A percentile compares a stretch with the other conserved stretches of the same genome.
Evolutionary conservation across 2,329 filamentous ascomycete genomes (phyloP).

Genomic region (Microcyclosporella mali): DNA sequence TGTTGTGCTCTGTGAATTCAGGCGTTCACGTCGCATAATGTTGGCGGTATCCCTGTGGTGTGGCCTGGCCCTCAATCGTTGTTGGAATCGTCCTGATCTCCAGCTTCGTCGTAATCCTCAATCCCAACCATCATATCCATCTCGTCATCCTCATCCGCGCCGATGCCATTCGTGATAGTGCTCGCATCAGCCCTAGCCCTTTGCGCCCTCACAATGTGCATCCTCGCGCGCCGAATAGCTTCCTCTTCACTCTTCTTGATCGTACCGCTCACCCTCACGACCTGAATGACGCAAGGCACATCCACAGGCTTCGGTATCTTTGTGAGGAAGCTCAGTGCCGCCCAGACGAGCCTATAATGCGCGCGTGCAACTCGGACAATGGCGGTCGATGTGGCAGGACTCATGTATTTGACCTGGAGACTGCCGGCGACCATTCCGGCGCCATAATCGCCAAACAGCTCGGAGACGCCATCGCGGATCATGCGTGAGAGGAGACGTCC

Average conservation of each 20-base stretch:
- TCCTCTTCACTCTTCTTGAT: conserved; percentile 90
- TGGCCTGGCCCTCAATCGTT: conserved; percentile 11
- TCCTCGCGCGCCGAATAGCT: conserved; percentile 69
- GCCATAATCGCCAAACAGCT: conserved; percentile 85
- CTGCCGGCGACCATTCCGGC: conserved; percentile 65
- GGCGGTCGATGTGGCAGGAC: conserved; percentile 84
- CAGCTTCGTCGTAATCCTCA: conserved; percentile 42
- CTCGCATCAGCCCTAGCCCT: conserved; percentile 32
- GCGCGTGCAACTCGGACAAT: conserved; percentile 79
- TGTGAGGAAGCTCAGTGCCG: conserved; percentile 75
- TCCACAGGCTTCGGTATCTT: conserved; percentile 56
- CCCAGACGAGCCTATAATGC: conserved; percentile 84
- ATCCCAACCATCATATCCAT: conserved; percentile 41
- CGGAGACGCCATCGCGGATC: conserved; percentile 63
- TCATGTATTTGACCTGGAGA: conserved; percentile 84
- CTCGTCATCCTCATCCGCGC: conserved; percentile 31
- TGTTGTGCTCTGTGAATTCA: too few relatives aligned
- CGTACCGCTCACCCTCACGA: conserved; percentile 84
- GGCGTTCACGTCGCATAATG: too few relatives aligned
- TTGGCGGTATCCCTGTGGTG: too few relatives aligned
- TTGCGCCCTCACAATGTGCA: conserved; percentile 62
- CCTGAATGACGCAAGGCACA: conserved; percentile 68
- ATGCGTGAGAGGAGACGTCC: conserved; percentile 59
- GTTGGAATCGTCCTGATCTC: conserved; percentile 37
- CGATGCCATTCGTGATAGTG: neutral